Base-by-base conservation (phyloP, 192 early-diverging fungal species). In the Mortierella antarctica region DNA sequence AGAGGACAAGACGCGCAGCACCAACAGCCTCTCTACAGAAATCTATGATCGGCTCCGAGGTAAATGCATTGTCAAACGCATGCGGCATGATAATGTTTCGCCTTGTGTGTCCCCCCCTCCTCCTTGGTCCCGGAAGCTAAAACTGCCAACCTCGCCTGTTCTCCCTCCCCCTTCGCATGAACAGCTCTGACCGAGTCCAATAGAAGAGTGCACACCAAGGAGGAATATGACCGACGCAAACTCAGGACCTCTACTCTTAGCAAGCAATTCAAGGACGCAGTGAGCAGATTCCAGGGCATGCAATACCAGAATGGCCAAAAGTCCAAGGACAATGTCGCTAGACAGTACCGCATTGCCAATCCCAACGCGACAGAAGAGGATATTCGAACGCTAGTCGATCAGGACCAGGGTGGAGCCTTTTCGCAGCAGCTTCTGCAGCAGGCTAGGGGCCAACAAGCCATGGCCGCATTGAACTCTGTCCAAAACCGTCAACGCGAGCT, bases 291-390 rank as follows among this genome's bases (percentile, higher is more conserved):
- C 55, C 77, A 80, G 40, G 57, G 42, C 21, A 40, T 80, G 14
- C 77, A 80, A 18, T 71, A 67, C 20, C 52, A 80, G 70, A 71
- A 80, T 41, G 65, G 77, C 42, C 77, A 80, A 72, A 80, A 72
- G 55, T 67, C 77, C 50, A 80, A 72, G 39, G 77, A 80, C 5
- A 80, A 44, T 10, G 53, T 72, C 13, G 77, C 70, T 1, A 40
- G 77, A 8, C 77, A 80, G 49, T 68, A 66, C 61, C 69, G 77
- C 10, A 80, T 80, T 50, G 77, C 65, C 17, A 71, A 80, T 17
- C 77, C 77, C 11, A 21, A 63, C 0, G 77, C 77, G 13, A 72
- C 70, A 23, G 77, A 80, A 18, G 77, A 80, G 5, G 77, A 80
- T 42, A 63, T 80, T 14, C 45, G 44, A 23, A 48, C 48, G 23